Percentiles rank a stretch among this genome's conserved stretches.
phyloP scores from a whole-genome alignment of 2,329 filamentous ascomycete genomes.

The Penicillium aurantiogriseum region DNA sequence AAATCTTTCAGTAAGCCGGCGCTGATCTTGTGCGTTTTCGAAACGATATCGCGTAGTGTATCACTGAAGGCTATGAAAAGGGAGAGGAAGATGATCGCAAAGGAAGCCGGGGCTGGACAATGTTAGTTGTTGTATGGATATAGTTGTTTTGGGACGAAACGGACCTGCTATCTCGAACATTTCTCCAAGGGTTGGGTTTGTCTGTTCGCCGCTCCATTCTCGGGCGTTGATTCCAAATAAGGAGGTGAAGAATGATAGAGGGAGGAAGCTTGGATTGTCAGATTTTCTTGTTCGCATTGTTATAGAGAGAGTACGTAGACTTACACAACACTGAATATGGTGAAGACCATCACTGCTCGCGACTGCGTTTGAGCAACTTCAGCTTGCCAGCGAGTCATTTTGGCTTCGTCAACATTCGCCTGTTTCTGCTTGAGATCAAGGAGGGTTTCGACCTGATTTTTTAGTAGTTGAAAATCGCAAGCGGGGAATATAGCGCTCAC shows the following conservation, averaged over 20 bases:
- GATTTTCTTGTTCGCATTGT: neutral
- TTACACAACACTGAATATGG: slow-evolving; percentile 63
- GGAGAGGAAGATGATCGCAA: slow-evolving; percentile 53
- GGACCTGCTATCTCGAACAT: slow-evolving; percentile 34
- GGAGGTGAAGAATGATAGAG: slow-evolving; percentile 64
- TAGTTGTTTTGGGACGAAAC: neutral
- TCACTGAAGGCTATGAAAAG: slow-evolving; percentile 57
- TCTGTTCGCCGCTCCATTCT: slow-evolving; percentile 55
- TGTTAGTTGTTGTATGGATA: neutral
- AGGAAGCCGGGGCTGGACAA: slow-evolving; percentile 40
- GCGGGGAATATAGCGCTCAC: slow-evolving; percentile 31
- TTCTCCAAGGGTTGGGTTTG: slow-evolving; percentile 36
- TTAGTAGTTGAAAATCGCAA: neutral
- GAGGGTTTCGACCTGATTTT: slow-evolving; percentile 58
- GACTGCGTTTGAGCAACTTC: slow-evolving; percentile 63
- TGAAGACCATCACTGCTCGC: slow-evolving; percentile 57
- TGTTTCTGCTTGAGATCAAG: slow-evolving; percentile 67
- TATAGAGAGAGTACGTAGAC: slow-evolving; percentile 3
- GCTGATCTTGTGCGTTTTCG: slow-evolving; percentile 26
- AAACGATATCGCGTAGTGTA: slow-evolving; percentile 26
- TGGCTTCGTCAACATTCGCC: slow-evolving; percentile 65
- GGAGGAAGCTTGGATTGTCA: slow-evolving; percentile 49
- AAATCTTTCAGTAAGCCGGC: slow-evolving; percentile 25
- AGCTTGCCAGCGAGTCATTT: slow-evolving; percentile 61
- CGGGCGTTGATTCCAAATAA: slow-evolving; percentile 65